A percentile compares a stretch with the other conserved stretches of the same genome.
phyloP scores from a whole-genome alignment of 139 green algal genomes.

The Coelastrella sp. region DNA sequence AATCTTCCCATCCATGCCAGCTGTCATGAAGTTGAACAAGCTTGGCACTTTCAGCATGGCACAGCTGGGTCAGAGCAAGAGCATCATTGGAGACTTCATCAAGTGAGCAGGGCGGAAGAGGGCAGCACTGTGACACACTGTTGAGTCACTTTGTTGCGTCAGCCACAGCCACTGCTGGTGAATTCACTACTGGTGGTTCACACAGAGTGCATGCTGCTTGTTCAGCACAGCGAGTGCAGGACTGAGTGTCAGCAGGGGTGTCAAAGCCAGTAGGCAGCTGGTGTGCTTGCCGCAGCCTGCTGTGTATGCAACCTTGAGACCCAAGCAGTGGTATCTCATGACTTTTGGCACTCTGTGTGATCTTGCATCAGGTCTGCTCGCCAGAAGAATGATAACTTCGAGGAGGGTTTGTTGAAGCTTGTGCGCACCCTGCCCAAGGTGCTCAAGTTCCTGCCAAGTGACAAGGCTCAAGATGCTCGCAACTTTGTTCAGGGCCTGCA shows the following conservation, averaged over 20 bases:
- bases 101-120: too few species aligned
- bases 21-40: conserved; percentile 99
- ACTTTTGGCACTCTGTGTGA: not conserved
- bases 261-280: too few species aligned
- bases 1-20: conserved; percentile 99
- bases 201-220: too few species aligned
- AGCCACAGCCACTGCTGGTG: too few species aligned
- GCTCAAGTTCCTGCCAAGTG: conserved; percentile 95
- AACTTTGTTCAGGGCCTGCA: conserved; percentile 96
- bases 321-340: not conserved
- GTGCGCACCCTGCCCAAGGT: conserved; percentile 90
- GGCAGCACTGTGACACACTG: too few species aligned
- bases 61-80: conserved; percentile 97
- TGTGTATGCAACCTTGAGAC: not conserved
- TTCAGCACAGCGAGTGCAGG: too few species aligned
- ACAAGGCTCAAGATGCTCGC: conserved; percentile 92
- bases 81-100: conserved; percentile 96
- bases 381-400: conserved; percentile 97
- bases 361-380: conserved; percentile 53
- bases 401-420: conserved; percentile 99
- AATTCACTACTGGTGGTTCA: too few species aligned
- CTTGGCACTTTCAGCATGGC: conserved; percentile 97
- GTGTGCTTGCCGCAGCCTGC: too few species aligned
- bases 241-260: too few species aligned
- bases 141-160: too few species aligned